A percentile compares a stretch with the other conserved stretches of the same genome.
Conservation (phyloP, 805 yeast genomes). For the Torulaspora quercuum region DNA sequence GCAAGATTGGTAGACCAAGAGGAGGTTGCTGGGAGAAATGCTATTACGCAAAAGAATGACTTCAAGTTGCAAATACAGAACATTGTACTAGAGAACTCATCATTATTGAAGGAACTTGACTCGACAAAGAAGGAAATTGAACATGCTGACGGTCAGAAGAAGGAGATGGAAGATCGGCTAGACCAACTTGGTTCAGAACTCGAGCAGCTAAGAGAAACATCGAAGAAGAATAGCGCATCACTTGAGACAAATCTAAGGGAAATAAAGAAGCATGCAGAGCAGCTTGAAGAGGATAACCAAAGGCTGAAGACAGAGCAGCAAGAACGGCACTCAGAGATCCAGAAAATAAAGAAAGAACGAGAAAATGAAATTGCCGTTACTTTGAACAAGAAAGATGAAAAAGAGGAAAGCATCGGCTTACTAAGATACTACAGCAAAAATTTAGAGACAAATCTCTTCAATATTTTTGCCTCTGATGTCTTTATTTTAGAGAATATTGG, state of each 20-base stretch:
- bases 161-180: not conserved
- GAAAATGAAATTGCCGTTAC: slow-evolving; percentile 1
- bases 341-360: not conserved
- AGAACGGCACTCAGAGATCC: slow-evolving; percentile 1
- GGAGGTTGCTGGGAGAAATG: slow-evolving; percentile 12
- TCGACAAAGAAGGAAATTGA: slow-evolving; percentile 3
- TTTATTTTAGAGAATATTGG: slow-evolving; percentile 73
- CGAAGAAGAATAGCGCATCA: not conserved
- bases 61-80: slow-evolving; percentile 22
- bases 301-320: slow-evolving; percentile 3
- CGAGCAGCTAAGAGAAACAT: slow-evolving; percentile 1
- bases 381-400: slow-evolving; percentile 1
- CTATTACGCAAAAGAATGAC: slow-evolving; percentile 24
- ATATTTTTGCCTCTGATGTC: slow-evolving; percentile 49
- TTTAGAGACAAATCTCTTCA: slow-evolving; percentile 22
- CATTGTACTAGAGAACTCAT: slow-evolving; percentile 15
- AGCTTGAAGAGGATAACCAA: slow-evolving; percentile 5
- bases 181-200: not conserved
- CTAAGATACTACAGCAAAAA: slow-evolving; percentile 4
- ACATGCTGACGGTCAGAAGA: not conserved
- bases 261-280: slow-evolving; percentile 3
- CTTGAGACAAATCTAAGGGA: not conserved
- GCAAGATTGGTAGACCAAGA: slow-evolving; percentile 28
- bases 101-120: slow-evolving; percentile 11
- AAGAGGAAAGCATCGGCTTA: slow-evolving; percentile 1